A percentile compares a stretch with the other conserved stretches of the same genome.
Evolutionary conservation across 2,329 filamentous ascomycete species (phyloP).

Genomic region (Grosmannia huntii): DNA sequence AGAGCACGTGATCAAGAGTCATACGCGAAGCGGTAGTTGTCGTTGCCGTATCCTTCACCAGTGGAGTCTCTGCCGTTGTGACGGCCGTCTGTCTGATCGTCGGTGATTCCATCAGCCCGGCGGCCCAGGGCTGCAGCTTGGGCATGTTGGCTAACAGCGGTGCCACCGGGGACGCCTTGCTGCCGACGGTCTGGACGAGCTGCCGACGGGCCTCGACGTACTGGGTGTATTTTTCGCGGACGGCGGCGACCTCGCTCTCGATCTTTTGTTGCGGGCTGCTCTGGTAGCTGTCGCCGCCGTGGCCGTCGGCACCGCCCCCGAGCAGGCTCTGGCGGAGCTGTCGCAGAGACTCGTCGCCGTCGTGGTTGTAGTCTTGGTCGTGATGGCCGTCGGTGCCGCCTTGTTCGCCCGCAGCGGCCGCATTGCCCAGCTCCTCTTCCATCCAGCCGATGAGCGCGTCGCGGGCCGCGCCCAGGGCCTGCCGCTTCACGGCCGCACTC

Average conservation of each 20-base stretch:
- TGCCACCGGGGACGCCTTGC: neutral
- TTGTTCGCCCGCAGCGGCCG: constrained; percentile 14
- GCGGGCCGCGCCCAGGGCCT: constrained; percentile 42
- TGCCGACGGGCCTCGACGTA: constrained; percentile 38
- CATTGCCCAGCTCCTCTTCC: constrained; percentile 45
- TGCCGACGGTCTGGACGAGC: constrained; percentile 24
- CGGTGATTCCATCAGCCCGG: constrained; percentile 2
- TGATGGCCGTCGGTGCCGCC: constrained; percentile 20
- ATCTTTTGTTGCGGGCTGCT: constrained; percentile 15
- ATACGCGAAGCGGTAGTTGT: neutral
- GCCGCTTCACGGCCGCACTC: constrained; percentile 27
- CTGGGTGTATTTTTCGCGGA: constrained; percentile 39
- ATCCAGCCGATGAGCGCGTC: constrained; percentile 53
- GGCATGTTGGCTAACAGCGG: constrained; percentile 14
- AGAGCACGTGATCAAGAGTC: constrained; percentile 24
- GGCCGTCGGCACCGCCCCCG: neutral
- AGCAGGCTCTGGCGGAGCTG: constrained; percentile 11
- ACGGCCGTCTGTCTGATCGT: no score
- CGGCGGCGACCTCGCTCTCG: constrained; percentile 28
- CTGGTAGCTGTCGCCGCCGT: neutral
- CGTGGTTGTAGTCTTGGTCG: constrained; percentile 14
- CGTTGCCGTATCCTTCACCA: neutral
- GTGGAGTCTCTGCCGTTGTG: no score
- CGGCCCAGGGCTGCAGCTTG: constrained; percentile 14
- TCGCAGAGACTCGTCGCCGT: constrained; percentile 8